Conservation (phyloP, 192 early-diverging fungal genomes). For the Rhizophagus clarus region DNA sequence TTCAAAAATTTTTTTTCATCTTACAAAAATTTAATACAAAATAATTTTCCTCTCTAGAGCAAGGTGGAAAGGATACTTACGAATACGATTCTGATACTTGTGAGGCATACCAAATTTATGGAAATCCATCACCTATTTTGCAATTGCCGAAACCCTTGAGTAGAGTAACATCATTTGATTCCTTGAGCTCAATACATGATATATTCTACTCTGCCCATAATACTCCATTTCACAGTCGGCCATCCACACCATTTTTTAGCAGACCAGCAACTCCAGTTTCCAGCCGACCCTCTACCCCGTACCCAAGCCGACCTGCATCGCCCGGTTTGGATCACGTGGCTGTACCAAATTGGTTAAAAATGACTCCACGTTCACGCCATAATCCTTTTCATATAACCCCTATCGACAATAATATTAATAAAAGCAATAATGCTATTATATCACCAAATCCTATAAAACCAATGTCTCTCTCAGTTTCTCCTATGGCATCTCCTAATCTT, state of each 20-base stretch:
- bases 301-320: slow-evolving; percentile 13
- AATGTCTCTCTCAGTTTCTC: neutral
- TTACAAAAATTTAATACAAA: neutral
- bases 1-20: neutral
- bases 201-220: slow-evolving; percentile 24
- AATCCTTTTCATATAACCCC: neutral
- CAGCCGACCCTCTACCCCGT: slow-evolving; percentile 3
- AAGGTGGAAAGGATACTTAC: slow-evolving; percentile 17
- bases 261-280: neutral
- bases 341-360: slow-evolving; percentile 22
- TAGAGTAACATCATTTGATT: slow-evolving; percentile 28
- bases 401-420: neutral
- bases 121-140: slow-evolving; percentile 1
- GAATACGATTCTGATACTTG: slow-evolving; percentile 12
- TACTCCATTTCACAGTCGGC: slow-evolving; percentile 17
- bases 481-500: slow-evolving; percentile 3
- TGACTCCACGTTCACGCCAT: slow-evolving; percentile 7
- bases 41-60: slow-evolving; percentile 4
- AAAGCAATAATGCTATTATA: neutral
- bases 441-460: slow-evolving; percentile 3
- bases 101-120: slow-evolving; percentile 1
- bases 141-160: slow-evolving; percentile 16
- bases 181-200: slow-evolving; percentile 7
- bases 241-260: slow-evolving; percentile 4
- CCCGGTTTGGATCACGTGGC: slow-evolving; percentile 15